Conservation (phyloP, 257 asterid species). For the Nicotiana otophora region DNA sequence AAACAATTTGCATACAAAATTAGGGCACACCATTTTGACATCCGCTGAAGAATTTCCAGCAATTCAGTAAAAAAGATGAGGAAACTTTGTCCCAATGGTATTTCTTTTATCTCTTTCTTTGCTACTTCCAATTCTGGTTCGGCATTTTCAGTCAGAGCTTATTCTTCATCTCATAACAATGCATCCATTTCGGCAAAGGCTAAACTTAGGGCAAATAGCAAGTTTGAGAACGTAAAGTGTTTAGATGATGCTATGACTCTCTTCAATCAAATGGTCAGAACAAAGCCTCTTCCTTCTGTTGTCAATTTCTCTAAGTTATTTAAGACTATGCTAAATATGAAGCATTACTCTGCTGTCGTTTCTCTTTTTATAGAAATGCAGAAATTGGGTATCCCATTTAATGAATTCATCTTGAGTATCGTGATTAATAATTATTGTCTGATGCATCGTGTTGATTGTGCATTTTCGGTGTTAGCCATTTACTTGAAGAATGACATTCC, state of each 20-base stretch:
- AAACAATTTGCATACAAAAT: too few relatives aligned
- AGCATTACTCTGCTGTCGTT: background rate
- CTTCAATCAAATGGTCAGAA: slow-evolving; percentile 7
- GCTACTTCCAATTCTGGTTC: background rate
- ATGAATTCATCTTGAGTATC: background rate
- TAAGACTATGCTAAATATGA: slow-evolving; percentile 5
- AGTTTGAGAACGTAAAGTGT: background rate
- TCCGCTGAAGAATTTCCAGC: too few relatives aligned
- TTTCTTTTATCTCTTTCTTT: background rate
- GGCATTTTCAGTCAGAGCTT: background rate
- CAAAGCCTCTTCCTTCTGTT: slow-evolving; percentile 11
- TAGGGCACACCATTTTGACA: too few relatives aligned
- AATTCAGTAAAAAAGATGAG: too few relatives aligned
- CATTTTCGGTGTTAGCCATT: slow-evolving; percentile 11
- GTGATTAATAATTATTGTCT: slow-evolving; percentile 3
- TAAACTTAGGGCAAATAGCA: background rate
- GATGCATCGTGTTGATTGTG: slow-evolving; percentile 8
- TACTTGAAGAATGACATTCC: slow-evolving; percentile 13
- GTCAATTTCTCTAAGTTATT: background rate
- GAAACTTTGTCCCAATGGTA: background rate
- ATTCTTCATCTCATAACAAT: background rate
- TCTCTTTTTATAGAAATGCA: slow-evolving; percentile 9
- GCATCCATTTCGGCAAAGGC: background rate
- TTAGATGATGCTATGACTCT: slow-evolving; percentile 6
- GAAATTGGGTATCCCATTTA: background rate